A percentile compares a stretch with the other conserved stretches of the same genome.
Evolutionary conservation across 305 asterid species (phyloP).

Genomic region (Ajuga reptans): DNA sequence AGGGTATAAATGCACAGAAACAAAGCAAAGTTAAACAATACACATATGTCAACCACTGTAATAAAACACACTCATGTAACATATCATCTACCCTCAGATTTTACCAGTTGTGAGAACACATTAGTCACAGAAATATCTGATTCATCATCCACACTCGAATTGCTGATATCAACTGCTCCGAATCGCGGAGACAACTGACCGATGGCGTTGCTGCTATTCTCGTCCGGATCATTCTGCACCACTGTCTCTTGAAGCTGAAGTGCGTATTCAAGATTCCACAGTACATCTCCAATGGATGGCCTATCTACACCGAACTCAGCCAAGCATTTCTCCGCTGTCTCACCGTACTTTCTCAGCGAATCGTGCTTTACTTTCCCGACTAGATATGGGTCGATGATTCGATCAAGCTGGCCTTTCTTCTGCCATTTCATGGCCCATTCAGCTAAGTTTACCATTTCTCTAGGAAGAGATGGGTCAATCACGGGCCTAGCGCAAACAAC

Average conservation of each 20-base stretch:
- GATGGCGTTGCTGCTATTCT: slow-evolving; percentile 42
- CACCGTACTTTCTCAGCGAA: slow-evolving; percentile 53
- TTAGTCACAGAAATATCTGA: slow-evolving; percentile 56
- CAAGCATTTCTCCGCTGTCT: slow-evolving; percentile 67
- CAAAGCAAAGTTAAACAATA: no score
- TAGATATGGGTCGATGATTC: slow-evolving; percentile 41
- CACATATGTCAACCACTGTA: no score
- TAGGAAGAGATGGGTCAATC: slow-evolving; percentile 56
- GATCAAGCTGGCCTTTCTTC: slow-evolving; percentile 47
- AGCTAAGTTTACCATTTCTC: slow-evolving; percentile 71
- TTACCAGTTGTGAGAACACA: slow-evolving; percentile 63
- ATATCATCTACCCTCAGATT: slow-evolving; percentile 63
- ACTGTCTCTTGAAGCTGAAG: slow-evolving; percentile 58
- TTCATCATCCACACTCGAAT: slow-evolving; percentile 39
- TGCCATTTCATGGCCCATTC: slow-evolving; percentile 75
- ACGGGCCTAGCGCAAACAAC: slow-evolving; percentile 72
- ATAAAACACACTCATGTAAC: neutral
- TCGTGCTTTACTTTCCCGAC: slow-evolving; percentile 47
- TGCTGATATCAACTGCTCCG: slow-evolving; percentile 25
- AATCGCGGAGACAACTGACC: slow-evolving; percentile 43
- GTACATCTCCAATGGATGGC: slow-evolving; percentile 65
- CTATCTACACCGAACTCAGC: slow-evolving; percentile 65
- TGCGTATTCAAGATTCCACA: slow-evolving; percentile 70
- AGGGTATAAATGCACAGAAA: no score
- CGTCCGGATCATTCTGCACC: slow-evolving; percentile 46